phyloP scores from a whole-genome alignment of 208 protist genomes.

The Acanthamoeba castellanii region DNA sequence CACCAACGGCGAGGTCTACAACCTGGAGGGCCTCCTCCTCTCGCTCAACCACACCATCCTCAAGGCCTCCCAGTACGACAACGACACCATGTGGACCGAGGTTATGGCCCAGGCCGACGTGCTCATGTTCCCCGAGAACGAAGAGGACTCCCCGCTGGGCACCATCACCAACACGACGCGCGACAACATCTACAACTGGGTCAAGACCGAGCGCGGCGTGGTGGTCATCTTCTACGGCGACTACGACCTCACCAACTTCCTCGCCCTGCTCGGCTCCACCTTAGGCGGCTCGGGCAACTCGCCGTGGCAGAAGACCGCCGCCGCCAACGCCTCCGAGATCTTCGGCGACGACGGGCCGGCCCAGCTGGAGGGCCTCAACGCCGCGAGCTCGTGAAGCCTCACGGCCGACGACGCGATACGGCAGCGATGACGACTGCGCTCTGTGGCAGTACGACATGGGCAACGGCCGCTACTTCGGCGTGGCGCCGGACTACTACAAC shows the following conservation, averaged over 20 bases:
- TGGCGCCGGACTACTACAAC: not conserved
- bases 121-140: constrained; percentile 2
- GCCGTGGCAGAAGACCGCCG: not conserved
- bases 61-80: not conserved
- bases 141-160: not conserved
- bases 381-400: not conserved
- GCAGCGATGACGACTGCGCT: not conserved
- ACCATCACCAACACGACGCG: not conserved
- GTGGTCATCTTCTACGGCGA: constrained; percentile 8
- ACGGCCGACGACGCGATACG: not conserved
- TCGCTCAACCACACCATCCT: constrained; percentile 6
- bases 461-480: not conserved
- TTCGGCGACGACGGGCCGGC: too few species aligned
- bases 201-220: not conserved
- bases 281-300: not conserved
- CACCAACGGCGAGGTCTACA: constrained; percentile 1
- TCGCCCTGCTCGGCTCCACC: not conserved
- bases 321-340: not conserved
- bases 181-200: not conserved
- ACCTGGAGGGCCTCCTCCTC: not conserved
- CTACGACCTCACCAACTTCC: not conserved
- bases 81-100: not conserved
- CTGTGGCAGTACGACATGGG: not conserved
- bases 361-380: not conserved
- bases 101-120: not conserved